Conservation (phyloP, 352 stramenopile species). For the Thalassiosira exigua region DNA sequence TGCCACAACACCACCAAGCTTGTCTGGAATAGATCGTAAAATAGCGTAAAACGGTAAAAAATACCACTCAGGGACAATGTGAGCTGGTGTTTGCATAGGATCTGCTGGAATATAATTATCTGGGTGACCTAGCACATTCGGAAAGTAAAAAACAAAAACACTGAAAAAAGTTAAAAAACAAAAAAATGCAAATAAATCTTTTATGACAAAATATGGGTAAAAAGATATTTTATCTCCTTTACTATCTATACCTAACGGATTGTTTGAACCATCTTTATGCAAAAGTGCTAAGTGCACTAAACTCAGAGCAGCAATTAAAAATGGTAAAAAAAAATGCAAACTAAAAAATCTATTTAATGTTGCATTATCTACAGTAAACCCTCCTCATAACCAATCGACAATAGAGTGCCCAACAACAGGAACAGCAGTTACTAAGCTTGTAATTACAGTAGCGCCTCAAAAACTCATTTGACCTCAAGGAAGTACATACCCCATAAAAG, state of each 20-base stretch:
- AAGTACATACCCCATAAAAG: conserved; percentile 80
- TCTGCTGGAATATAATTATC: conserved; percentile 83
- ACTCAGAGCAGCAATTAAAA: conserved; percentile 53
- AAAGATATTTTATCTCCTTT: conserved; percentile 72
- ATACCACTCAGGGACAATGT: conserved; percentile 83
- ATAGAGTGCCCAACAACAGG: conserved; percentile 69
- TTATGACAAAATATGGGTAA: conserved; percentile 74
- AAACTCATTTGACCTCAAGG: conserved; percentile 74
- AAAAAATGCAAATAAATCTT: conserved; percentile 72
- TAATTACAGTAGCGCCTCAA: conserved; percentile 81
- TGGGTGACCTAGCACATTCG: conserved; percentile 68
- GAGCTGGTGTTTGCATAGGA: conserved; percentile 75
- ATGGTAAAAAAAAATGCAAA: conserved; percentile 74
- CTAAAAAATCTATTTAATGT: conserved; percentile 72
- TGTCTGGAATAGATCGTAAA: conserved; percentile 82
- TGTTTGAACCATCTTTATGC: conserved; percentile 75
- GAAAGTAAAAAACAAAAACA: conserved; percentile 72
- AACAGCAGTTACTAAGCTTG: conserved; percentile 75
- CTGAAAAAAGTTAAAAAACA: conserved; percentile 68
- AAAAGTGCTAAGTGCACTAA: conserved; percentile 65
- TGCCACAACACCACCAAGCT: conserved; percentile 75
- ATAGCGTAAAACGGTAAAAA: conserved; percentile 84
- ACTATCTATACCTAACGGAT: conserved; percentile 66
- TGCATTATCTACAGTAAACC: conserved; percentile 66
- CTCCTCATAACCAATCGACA: conserved; percentile 76